Base-by-base conservation (phyloP, 2,329 filamentous ascomycete species). In the Alternaria solani region DNA sequence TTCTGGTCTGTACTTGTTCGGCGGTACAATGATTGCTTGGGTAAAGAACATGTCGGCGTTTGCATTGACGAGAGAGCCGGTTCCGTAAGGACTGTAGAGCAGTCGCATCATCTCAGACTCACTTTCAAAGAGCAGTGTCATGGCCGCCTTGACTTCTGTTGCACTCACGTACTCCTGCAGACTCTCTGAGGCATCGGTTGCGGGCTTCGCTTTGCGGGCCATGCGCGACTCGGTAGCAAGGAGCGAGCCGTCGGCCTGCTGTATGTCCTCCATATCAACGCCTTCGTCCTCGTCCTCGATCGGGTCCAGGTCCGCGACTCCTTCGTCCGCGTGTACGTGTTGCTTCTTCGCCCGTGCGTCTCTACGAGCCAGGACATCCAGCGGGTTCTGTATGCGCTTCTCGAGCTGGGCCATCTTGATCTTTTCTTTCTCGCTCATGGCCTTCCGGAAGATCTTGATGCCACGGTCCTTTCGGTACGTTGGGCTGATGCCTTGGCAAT, bases 41-140 rank as follows among this genome's bases (percentile, higher is more conserved):
- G 98, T 84, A 80, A 99, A 99, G 81, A 99, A 98, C 89, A 98
- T 97, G 67, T 97, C 91, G 1, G 92, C 87, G 2, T 83, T 88
- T n/a, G 93, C 82, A 18, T 81, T 81, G 80, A 38, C 62, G 8
- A 66, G 53, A 34, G 85, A 87, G 74, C 87, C 89, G 5, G 85
- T 82, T 5, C 90, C 88, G 59, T 90, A 89, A 18, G 92, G 90
- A 74, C 89, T 91, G 80, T 97, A 99, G 5, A 99, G 82, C n/a
- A 97, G 83, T 16, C 88, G 85, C 43, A 99, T 78, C 32, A 99
- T 85, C 43, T 97, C 93, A 63, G 90, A 87, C 74, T 99, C 95
- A 63, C 93, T 91, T 65, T 93, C 87, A 74, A 99, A 98, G 1
- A 99, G 84, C 59, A 94, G 84, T 5, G 84, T 84, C 42, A 99